A percentile compares a stretch with the other conserved stretches of the same genome.
These are phyloP conservation scores for Lojkania enalia DNA, from an alignment of 2,329 filamentous ascomycete species.

Conservation along the genomic window DNA sequence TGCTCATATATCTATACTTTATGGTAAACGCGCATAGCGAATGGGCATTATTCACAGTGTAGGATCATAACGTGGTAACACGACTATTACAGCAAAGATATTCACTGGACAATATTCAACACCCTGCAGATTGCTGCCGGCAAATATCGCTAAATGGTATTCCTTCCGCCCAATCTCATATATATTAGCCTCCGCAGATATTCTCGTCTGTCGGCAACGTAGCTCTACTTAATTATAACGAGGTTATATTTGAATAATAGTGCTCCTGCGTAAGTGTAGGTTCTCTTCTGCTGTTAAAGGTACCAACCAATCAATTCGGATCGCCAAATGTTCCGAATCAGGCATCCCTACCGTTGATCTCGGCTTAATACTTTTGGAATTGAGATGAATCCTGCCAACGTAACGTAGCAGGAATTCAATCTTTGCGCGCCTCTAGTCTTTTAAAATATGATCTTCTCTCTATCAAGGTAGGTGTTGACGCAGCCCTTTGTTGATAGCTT, in stretches of 20 bases:
- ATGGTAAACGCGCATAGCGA: too few relatives aligned
- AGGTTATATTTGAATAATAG: slow-evolving; percentile 4
- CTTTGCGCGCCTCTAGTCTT: background rate
- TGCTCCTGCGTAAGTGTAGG: slow-evolving; percentile 5
- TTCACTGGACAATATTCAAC: slow-evolving; percentile 12
- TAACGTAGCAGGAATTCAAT: slow-evolving; percentile 2
- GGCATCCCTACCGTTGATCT: slow-evolving; percentile 21
- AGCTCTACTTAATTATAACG: slow-evolving; percentile 7
- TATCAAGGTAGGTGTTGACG: background rate
- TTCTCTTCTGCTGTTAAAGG: background rate
- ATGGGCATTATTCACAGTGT: too few relatives aligned
- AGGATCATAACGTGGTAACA: background rate
- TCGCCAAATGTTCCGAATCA: slow-evolving; percentile 5
- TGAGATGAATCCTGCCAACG: background rate
- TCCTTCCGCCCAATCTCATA: slow-evolving; percentile 7
- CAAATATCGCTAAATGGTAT: slow-evolving; percentile 10
- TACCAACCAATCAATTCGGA: slow-evolving; percentile 7
- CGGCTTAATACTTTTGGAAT: background rate
- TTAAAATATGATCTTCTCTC: background rate
- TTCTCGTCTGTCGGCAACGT: background rate
- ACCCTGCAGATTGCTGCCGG: slow-evolving; percentile 3
- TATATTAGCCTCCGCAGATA: slow-evolving; percentile 11
- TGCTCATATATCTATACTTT: too few relatives aligned
- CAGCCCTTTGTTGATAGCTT: background rate
- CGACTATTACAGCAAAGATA: slow-evolving; percentile 12